These are phyloP conservation scores for Barnettozyma wickerhamii DNA, from an alignment of 805 yeast species.

Conservation along the genomic window DNA sequence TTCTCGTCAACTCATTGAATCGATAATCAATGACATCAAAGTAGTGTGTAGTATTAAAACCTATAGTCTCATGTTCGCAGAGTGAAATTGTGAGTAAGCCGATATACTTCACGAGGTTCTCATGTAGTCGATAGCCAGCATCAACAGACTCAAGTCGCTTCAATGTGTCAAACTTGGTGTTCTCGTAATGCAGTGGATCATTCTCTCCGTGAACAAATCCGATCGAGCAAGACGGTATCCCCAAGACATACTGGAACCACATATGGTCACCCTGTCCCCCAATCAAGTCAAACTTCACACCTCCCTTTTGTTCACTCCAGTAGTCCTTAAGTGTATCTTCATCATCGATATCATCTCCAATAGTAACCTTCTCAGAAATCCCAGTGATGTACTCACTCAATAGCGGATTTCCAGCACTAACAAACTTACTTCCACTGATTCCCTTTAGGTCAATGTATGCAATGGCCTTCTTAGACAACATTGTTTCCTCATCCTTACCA, in stretches of 20 bases:
- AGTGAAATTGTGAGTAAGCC: conserved; percentile 52
- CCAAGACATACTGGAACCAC: conserved; percentile 61
- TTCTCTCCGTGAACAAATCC: conserved; percentile 34
- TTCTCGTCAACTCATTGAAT: neutral
- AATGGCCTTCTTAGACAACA: conserved; percentile 45
- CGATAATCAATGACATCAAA: neutral
- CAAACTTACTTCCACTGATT: conserved; percentile 46
- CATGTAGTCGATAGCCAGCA: conserved; percentile 49
- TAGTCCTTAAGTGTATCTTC: conserved; percentile 42
- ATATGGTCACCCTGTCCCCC: conserved; percentile 53
- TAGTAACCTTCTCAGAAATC: conserved; percentile 15
- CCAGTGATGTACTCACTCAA: conserved; percentile 40
- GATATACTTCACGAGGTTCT: conserved; percentile 52
- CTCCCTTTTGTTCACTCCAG: conserved; percentile 33
- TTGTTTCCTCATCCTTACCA: conserved; percentile 53
- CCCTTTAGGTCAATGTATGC: conserved; percentile 51
- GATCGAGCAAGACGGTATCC: conserved; percentile 57
- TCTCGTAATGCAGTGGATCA: conserved; percentile 42
- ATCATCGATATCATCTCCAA: conserved; percentile 16
- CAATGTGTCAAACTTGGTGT: conserved; percentile 55
- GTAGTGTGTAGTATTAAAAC: conserved; percentile 40
- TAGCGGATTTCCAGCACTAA: conserved; percentile 52
- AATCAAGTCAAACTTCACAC: conserved; percentile 35
- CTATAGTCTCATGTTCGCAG: conserved; percentile 54
- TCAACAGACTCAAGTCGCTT: conserved; percentile 49